phyloP scores from a whole-genome alignment of 2,329 filamentous ascomycete genomes.

The Zymoseptoria brevis region DNA sequence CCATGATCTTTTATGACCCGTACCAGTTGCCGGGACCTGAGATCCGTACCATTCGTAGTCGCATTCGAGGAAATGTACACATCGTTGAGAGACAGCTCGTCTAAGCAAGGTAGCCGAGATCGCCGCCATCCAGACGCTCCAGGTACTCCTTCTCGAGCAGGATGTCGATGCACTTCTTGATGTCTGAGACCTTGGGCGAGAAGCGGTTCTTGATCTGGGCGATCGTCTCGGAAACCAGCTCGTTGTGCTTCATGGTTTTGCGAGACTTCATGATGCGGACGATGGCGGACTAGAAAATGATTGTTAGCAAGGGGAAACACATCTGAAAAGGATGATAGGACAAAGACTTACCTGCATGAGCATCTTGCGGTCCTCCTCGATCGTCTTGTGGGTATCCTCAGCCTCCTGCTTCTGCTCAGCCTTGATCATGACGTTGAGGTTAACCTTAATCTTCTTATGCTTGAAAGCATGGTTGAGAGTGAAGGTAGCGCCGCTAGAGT shows the following conservation, averaged over 20 bases:
- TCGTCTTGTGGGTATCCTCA: slow-evolving; percentile 97
- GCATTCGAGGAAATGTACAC: neutral
- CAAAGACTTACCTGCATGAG: slow-evolving; percentile 74
- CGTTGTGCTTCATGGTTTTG: slow-evolving; percentile 96
- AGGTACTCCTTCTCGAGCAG: slow-evolving; percentile 98
- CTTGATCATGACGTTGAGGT: slow-evolving; percentile 90
- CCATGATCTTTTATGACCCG: neutral
- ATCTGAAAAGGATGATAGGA: neutral
- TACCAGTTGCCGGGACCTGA: neutral
- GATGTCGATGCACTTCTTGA: slow-evolving; percentile 99
- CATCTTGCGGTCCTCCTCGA: slow-evolving; percentile 94
- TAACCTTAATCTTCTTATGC: slow-evolving; percentile 96
- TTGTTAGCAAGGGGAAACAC: slow-evolving; percentile 24
- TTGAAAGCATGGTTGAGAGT: slow-evolving; percentile 91
- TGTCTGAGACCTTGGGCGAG: slow-evolving; percentile 84
- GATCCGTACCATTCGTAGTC: neutral
- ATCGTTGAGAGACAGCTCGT: neutral
- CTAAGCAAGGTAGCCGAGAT: slow-evolving; percentile 87
- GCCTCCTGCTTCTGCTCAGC: slow-evolving; percentile 94
- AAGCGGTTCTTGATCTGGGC: slow-evolving; percentile 90
- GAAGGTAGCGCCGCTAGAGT: slow-evolving; percentile 70
- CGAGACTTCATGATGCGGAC: slow-evolving; percentile 99
- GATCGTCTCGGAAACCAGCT: slow-evolving; percentile 91
- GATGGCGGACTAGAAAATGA: slow-evolving; percentile 69
- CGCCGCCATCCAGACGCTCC: slow-evolving; percentile 88